A percentile compares a stretch with the other conserved stretches of the same genome.
Conservation (phyloP, 768 basidiomycete genomes). For the Chalciporus sphaerocephalus region DNA sequence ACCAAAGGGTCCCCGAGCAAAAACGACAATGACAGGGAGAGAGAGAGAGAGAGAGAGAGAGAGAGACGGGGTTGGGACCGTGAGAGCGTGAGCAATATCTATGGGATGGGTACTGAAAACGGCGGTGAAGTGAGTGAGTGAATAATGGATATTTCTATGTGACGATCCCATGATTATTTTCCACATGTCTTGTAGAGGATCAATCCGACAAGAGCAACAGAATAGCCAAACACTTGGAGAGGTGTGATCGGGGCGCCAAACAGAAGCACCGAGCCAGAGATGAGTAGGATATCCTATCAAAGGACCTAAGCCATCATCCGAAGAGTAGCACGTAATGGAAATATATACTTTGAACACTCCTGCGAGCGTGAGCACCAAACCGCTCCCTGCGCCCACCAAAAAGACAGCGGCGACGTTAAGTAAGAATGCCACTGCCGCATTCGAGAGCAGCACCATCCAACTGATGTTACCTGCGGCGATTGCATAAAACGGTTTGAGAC, state of each 20-base stretch:
- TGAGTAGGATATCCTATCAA: slow-evolving; percentile 80
- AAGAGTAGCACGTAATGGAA: slow-evolving; percentile 8
- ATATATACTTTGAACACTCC: slow-evolving; percentile 84
- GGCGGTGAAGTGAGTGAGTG: not conserved
- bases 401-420: slow-evolving; percentile 94
- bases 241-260: slow-evolving; percentile 79
- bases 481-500: slow-evolving; percentile 78
- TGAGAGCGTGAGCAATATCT: too few species aligned
- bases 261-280: slow-evolving; percentile 83
- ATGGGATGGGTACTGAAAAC: too few species aligned
- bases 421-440: slow-evolving; percentile 83
- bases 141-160: not conserved
- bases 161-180: slow-evolving; percentile 36
- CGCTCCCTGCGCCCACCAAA: slow-evolving; percentile 83
- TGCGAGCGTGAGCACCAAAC: slow-evolving; percentile 86
- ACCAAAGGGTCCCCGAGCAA: too few species aligned
- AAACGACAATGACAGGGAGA: not conserved
- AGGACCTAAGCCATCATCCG: slow-evolving; percentile 24
- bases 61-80: too few species aligned
- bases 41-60: not conserved
- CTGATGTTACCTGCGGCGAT: slow-evolving; percentile 52
- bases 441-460: slow-evolving; percentile 68
- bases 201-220: slow-evolving; percentile 80
- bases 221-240: slow-evolving; percentile 87
- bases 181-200: slow-evolving; percentile 78